phyloP scores from a whole-genome alignment of 257 asterid genomes.

The Solanum bukasovii region DNA sequence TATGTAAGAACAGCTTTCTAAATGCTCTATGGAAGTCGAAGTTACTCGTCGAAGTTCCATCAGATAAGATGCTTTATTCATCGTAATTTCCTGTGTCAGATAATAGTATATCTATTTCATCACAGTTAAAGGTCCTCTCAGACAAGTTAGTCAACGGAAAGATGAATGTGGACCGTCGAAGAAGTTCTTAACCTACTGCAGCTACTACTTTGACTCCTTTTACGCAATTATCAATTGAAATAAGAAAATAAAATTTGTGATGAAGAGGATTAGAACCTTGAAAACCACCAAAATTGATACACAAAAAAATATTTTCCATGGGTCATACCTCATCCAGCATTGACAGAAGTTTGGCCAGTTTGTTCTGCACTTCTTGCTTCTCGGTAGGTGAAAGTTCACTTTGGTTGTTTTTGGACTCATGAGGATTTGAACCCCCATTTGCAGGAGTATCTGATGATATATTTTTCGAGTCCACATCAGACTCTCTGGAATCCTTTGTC shows the following conservation, averaged over 20 bases:
- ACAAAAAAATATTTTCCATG: neutral
- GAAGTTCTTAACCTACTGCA: neutral
- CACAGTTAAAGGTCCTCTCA: neutral
- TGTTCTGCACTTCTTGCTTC: slow-evolving; percentile 66
- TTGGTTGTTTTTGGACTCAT: slow-evolving; percentile 19
- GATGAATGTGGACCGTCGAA: neutral
- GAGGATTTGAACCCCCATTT: slow-evolving; percentile 18
- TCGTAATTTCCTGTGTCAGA: neutral
- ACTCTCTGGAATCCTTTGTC: slow-evolving; percentile 26
- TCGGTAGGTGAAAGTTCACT: slow-evolving; percentile 56
- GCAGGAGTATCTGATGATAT: slow-evolving; percentile 35
- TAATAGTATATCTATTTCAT: neutral
- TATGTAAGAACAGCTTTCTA: neutral
- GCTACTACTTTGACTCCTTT: neutral
- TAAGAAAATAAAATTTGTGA: neutral
- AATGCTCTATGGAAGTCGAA: neutral
- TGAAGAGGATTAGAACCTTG: neutral
- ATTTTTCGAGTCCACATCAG: slow-evolving; percentile 25
- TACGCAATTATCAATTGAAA: neutral
- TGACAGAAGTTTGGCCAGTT: slow-evolving; percentile 56
- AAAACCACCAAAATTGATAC: neutral
- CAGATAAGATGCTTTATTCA: neutral
- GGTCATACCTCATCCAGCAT: slow-evolving; percentile 78
- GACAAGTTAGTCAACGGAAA: neutral
- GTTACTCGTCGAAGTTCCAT: neutral